These are phyloP conservation scores for Russula virescens DNA, from an alignment of 768 basidiomycete genomes.

Conservation along the genomic window DNA sequence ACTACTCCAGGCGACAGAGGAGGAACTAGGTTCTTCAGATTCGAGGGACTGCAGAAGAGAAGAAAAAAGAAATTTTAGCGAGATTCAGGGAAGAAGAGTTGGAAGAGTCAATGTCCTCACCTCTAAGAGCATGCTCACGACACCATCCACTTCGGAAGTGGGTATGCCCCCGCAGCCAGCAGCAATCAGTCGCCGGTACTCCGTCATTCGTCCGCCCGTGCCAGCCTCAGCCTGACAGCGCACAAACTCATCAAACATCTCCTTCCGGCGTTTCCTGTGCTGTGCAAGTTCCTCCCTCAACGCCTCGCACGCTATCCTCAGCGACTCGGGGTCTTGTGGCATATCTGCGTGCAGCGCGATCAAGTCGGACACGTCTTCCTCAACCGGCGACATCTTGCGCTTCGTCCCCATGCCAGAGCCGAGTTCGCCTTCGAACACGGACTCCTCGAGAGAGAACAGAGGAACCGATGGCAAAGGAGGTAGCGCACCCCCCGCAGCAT, in stretches of 20 bases:
- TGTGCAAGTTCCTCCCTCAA: conserved; percentile 61
- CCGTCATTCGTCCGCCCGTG: conserved; percentile 81
- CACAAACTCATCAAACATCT: conserved; percentile 69
- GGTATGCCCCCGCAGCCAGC: conserved; percentile 86
- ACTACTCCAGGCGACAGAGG: conserved; percentile 39
- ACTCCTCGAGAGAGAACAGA: conserved; percentile 31
- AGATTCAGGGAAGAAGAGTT: not conserved
- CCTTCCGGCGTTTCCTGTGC: conserved; percentile 61
- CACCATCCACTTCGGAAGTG: conserved; percentile 81
- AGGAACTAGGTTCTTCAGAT: conserved; percentile 70
- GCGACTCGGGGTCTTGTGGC: conserved; percentile 50
- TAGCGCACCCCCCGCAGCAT: conserved; percentile 54
- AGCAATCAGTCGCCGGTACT: conserved; percentile 84
- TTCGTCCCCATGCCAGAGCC: conserved; percentile 31
- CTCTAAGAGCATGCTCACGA: conserved; percentile 81
- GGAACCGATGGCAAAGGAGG: conserved; percentile 39
- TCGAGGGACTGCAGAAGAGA: conserved; percentile 59
- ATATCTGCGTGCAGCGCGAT: conserved; percentile 49
- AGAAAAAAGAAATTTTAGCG: too few relatives aligned
- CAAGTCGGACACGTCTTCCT: conserved; percentile 63
- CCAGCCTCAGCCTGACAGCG: conserved; percentile 85
- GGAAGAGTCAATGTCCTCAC: conserved; percentile 36
- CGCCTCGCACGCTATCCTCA: conserved; percentile 50
- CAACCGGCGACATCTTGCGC: conserved; percentile 39
- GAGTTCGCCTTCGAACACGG: conserved; percentile 10